A percentile compares a stretch with the other conserved stretches of the same genome.
phyloP scores from a whole-genome alignment of 2,329 filamentous ascomycete species.

The Fusarium haematococcum region DNA sequence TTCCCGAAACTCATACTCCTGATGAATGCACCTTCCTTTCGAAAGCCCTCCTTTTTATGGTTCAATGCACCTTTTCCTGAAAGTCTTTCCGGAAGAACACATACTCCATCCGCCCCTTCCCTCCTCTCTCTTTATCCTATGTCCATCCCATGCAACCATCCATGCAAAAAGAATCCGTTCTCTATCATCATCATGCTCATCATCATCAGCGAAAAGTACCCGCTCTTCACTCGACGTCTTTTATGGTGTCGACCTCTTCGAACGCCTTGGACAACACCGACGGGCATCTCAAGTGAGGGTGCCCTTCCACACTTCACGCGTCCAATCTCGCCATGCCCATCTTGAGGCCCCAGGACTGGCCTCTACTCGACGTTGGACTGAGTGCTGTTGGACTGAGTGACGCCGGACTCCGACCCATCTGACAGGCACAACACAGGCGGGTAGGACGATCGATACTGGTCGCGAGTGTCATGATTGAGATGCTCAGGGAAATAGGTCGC shows the following conservation, averaged over 20 bases:
- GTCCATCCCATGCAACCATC: background rate
- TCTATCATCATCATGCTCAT: background rate
- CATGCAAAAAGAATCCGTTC: background rate
- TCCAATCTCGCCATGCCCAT: background rate
- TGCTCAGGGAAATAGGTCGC: background rate
- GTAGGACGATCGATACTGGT: background rate
- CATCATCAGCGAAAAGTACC: background rate
- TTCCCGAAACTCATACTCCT: background rate
- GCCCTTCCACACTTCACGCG: background rate
- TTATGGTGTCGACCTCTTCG: background rate
- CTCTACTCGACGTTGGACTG: background rate
- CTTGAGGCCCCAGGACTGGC: background rate
- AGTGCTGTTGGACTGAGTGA: background rate
- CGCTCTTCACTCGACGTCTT: constrained; percentile 7
- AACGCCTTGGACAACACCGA: background rate
- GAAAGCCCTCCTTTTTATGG: background rate
- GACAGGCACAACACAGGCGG: background rate
- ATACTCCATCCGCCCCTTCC: background rate
- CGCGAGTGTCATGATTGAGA: background rate
- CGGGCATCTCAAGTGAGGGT: background rate
- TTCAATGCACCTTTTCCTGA: background rate
- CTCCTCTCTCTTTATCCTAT: constrained; percentile 1
- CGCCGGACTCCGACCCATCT: background rate
- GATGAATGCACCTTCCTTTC: background rate
- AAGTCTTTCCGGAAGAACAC: background rate